phyloP scores from a whole-genome alignment of 106 monocot genomes.

The Phalaenopsis aphrodite region DNA sequence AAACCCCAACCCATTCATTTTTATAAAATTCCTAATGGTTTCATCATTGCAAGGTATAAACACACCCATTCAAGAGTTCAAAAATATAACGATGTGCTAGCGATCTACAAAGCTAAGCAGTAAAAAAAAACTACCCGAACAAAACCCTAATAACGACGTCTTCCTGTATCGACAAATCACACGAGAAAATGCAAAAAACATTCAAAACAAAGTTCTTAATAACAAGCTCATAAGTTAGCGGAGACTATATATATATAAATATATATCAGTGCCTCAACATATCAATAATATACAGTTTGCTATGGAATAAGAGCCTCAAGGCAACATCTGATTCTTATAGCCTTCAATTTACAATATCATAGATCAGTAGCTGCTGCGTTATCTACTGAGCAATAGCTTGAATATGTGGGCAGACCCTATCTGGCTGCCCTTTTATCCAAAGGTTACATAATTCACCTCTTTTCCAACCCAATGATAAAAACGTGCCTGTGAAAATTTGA shows the following conservation, averaged over 20 bases:
- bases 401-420: conserved; percentile 42
- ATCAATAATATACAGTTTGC: not conserved
- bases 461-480: conserved; percentile 49
- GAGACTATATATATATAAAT: not conserved
- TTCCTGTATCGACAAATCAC: too few relatives aligned
- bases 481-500: conserved; percentile 31
- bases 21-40: too few relatives aligned
- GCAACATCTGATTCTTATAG: not conserved
- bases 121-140: too few relatives aligned
- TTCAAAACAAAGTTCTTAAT: too few relatives aligned
- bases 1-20: too few relatives aligned
- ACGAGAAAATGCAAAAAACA: too few relatives aligned
- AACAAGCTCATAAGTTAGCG: not conserved
- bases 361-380: not conserved
- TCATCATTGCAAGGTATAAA: too few relatives aligned
- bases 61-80: too few relatives aligned
- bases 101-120: too few relatives aligned
- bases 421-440: conserved; percentile 57
- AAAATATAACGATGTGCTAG: too few relatives aligned
- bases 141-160: too few relatives aligned
- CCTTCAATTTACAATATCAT: not conserved
- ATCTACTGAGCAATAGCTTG: conserved; percentile 4
- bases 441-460: conserved; percentile 55
- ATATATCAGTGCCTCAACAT: not conserved
- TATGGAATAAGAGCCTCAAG: not conserved